Conservation (phyloP, 1,139 yeast genomes). For the Yamadazyma dendronema region DNA sequence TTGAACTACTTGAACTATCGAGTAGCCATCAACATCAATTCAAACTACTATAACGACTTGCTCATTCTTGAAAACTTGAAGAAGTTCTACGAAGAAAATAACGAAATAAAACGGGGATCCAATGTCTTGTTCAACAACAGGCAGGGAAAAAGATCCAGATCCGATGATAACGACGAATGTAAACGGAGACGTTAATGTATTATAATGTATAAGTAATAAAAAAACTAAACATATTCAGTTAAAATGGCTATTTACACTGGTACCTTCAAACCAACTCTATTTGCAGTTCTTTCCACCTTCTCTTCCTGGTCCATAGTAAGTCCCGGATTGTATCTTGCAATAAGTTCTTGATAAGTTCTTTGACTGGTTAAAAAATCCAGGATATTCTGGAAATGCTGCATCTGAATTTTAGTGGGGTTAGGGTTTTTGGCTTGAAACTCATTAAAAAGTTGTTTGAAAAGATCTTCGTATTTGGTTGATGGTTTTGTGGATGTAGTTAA, state of each 20-base stretch:
- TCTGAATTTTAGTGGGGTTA: slow-evolving; percentile 15
- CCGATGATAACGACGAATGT: slow-evolving; percentile 19
- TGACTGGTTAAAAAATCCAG: slow-evolving; percentile 64
- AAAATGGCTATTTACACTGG: slow-evolving; percentile 17
- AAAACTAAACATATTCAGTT: not conserved
- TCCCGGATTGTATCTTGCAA: slow-evolving; percentile 88
- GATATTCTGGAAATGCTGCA: slow-evolving; percentile 45
- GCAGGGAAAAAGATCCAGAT: slow-evolving; percentile 29
- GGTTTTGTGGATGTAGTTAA: slow-evolving; percentile 19
- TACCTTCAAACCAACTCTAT: slow-evolving; percentile 69
- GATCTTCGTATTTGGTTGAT: slow-evolving; percentile 12
- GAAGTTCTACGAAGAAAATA: slow-evolving; percentile 38
- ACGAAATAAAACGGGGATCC: slow-evolving; percentile 27
- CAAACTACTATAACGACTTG: slow-evolving; percentile 42
- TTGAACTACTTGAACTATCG: slow-evolving; percentile 17
- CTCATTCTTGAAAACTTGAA: slow-evolving; percentile 39
- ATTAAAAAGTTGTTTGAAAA: slow-evolving; percentile 25
- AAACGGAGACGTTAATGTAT: slow-evolving; percentile 6
- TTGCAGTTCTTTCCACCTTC: slow-evolving; percentile 74
- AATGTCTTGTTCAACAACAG: slow-evolving; percentile 33
- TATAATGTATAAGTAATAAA: too few relatives aligned
- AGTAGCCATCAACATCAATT: slow-evolving; percentile 22
- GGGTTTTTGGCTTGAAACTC: slow-evolving; percentile 21
- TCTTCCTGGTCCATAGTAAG: slow-evolving; percentile 75
- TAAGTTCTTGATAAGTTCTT: slow-evolving; percentile 70